Evolutionary conservation across 768 basidiomycete genomes (phyloP), one percentile per base, ranked within the genome.

Genomic region (Termitomyces sp.): DNA sequence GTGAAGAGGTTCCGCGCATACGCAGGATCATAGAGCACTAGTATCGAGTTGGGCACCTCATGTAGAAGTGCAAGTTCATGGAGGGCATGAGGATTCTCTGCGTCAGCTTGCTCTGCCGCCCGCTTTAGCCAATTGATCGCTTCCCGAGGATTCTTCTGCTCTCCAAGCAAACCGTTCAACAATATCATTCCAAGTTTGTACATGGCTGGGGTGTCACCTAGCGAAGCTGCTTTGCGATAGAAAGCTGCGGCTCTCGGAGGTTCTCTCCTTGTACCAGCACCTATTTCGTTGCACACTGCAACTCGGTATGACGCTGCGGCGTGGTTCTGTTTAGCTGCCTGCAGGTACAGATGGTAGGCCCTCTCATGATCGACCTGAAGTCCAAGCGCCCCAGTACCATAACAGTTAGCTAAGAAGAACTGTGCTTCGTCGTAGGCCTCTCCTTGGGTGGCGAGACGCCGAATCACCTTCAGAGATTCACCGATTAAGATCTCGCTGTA

Each of bases 131-230:
- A 99, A 55, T 85, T 87, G 60, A 96, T 83, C 6, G 94, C 95
- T 67, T 99, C 97, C 32, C 94, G 83, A 1, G 85, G 85, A 66
- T 97, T 97, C 59, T 81, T 85, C 54, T 79, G 82, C 68, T 95
- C 92, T 24, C 85, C 88, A 5, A 98, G 78, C 15, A 84, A 71
- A 11, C 95, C 96, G 35, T 90, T 82, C 21, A 98, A 77, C 30
- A 97, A 79, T 59, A 98, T 90, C 88, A 97, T 95, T n/a, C 94
- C 94, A n/a, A 99, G 84, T 70, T 98, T 98, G 76, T 97, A 98
- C 97, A 98, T 99, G 3, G 94, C 97, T 26, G 96, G 86, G 0
- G 96, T 98, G 68, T 98, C 97, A 19, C 95, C 95, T 35, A 98
- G 75, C 1, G 93, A 93, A 9, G 94, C 94, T 4, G 97, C 92